Conservation (phyloP, 139 green algal genomes). For the Limnomonas spitsbergensis region DNA sequence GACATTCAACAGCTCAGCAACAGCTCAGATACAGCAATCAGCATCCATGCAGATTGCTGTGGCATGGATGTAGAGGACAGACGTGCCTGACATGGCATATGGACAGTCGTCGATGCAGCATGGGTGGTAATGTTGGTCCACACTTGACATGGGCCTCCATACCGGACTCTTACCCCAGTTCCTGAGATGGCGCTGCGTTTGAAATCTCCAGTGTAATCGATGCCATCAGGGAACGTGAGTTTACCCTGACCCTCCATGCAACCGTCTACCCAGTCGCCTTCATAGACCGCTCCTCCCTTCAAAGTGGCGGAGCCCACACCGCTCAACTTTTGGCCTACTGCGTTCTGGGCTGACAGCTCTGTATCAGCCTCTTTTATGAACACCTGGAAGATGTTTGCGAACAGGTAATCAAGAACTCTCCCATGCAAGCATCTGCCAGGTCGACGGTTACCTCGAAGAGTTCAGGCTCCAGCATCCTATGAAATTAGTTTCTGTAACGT, state of each 20-base stretch:
- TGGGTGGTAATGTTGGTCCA: too few species aligned
- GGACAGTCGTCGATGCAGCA: too few species aligned
- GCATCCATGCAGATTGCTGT: too few species aligned
- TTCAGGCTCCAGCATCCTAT: neutral
- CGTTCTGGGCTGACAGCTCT: neutral
- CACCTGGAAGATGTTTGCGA: neutral
- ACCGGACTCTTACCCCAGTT: conserved; percentile 48
- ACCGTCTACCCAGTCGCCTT: conserved; percentile 47
- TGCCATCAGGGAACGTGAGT: conserved; percentile 51
- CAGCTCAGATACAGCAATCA: too few species aligned
- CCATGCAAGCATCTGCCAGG: too few species aligned
- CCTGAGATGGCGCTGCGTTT: conserved; percentile 42
- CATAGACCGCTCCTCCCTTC: conserved; percentile 46
- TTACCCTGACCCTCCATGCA: conserved; percentile 51
- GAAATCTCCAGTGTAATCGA: conserved; percentile 51
- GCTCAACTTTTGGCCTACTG: neutral
- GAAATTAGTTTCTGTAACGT: too few species aligned
- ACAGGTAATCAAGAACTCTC: too few species aligned
- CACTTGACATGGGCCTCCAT: too few species aligned
- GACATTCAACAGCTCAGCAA: conserved; percentile 5
- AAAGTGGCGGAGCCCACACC: conserved; percentile 39
- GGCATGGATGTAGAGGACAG: too few species aligned
- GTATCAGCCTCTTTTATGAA: neutral
- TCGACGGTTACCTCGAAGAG: neutral
- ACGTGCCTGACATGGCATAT: too few species aligned